Conservation (phyloP, 176 grass and related monocot species). For the Musa beccarii region DNA sequence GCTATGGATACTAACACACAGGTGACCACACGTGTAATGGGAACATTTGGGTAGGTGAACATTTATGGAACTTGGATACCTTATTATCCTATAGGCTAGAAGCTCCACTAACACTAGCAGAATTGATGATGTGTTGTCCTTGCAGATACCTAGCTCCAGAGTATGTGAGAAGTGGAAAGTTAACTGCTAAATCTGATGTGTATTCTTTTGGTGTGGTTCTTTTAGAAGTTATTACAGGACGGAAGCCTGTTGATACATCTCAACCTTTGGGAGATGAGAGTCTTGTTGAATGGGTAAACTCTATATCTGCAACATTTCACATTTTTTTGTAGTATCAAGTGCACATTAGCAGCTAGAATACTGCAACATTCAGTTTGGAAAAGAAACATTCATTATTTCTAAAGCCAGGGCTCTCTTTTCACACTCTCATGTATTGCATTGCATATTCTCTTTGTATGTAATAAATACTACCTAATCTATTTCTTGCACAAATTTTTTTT, state of each 20-base stretch:
- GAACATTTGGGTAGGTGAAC: constrained; percentile 81
- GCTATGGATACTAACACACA: constrained; percentile 78
- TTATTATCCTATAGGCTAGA: background rate
- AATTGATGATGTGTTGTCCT: constrained; percentile 6
- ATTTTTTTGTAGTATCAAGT: background rate
- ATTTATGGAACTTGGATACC: constrained; percentile 2
- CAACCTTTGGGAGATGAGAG: constrained; percentile 95
- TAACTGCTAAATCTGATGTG: constrained; percentile 93
- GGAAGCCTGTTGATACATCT: constrained; percentile 96
- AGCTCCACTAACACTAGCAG: background rate
- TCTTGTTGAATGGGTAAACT: constrained; percentile 93
- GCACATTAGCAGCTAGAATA: background rate
- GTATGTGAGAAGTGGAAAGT: constrained; percentile 82
- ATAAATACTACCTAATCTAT: no score
- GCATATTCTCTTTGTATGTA: no score
- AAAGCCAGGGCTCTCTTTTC: no score
- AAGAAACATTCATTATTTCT: no score
- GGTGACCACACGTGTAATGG: constrained; percentile 92
- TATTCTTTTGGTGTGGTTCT: constrained; percentile 99
- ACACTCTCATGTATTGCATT: no score
- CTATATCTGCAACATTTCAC: background rate
- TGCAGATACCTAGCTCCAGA: constrained; percentile 94
- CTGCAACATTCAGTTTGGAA: no score
- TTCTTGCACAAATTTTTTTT: no score
- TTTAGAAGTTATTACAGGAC: constrained; percentile 95